phyloP scores from a whole-genome alignment of 768 basidiomycete genomes.

The Saitozyma sp. region DNA sequence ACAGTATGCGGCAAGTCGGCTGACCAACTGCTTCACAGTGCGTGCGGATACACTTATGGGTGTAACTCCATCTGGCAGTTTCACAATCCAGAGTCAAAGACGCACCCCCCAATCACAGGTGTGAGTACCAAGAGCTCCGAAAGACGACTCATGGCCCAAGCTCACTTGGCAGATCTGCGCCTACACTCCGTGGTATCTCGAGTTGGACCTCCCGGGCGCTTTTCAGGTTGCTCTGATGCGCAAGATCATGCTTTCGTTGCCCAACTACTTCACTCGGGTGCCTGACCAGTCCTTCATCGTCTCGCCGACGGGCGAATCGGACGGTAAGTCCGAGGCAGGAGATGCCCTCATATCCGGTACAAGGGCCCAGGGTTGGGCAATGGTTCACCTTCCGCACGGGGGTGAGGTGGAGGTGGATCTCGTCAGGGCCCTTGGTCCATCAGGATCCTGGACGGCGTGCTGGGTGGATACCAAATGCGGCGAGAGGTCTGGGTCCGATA shows the following conservation, averaged over 20 bases:
- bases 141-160: not conserved
- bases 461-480: too few species aligned
- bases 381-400: slow-evolving; percentile 20
- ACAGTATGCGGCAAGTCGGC: too few species aligned
- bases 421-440: too few species aligned
- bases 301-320: slow-evolving; percentile 5
- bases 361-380: slow-evolving; percentile 4
- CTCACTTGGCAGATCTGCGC: not conserved
- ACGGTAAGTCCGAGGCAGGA: not conserved
- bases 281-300: slow-evolving; percentile 19
- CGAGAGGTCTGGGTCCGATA: too few species aligned
- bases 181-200: slow-evolving; percentile 18
- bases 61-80: slow-evolving; percentile 26
- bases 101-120: slow-evolving; percentile 13
- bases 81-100: slow-evolving; percentile 20
- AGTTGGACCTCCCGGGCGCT: slow-evolving; percentile 23
- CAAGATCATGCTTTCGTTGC: slow-evolving; percentile 11
- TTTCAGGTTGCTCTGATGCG: slow-evolving; percentile 5
- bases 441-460: too few species aligned
- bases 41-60: slow-evolving; percentile 24
- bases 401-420: slow-evolving; percentile 1
- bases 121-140: slow-evolving; percentile 3
- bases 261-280: slow-evolving; percentile 11
- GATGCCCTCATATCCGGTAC: slow-evolving; percentile 6
- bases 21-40: not conserved